phyloP scores from a whole-genome alignment of 2,329 filamentous ascomycete species.

The Fusarium falciforme region DNA sequence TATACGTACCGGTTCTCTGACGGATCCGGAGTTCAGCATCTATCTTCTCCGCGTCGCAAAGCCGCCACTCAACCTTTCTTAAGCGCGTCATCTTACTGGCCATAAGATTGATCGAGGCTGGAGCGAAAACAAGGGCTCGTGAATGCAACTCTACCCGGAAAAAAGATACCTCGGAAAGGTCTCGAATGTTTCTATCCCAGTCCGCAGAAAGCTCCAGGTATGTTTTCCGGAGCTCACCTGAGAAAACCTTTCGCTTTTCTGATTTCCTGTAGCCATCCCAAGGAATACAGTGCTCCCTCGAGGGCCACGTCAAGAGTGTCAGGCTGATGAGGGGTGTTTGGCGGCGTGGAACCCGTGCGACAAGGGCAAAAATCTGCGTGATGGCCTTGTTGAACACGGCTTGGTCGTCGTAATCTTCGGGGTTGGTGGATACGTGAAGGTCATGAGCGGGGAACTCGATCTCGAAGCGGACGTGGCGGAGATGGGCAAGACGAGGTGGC shows the following conservation, averaged over 20 bases:
- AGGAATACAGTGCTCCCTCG: neutral
- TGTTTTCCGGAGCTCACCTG: neutral
- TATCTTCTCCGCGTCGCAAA: slow-evolving; percentile 9
- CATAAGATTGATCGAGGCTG: slow-evolving; percentile 2
- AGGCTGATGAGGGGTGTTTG: neutral
- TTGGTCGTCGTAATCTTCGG: neutral
- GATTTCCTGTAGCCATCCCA: neutral
- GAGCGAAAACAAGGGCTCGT: slow-evolving; percentile 8
- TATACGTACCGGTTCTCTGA: slow-evolving; percentile 17
- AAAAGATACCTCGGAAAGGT: neutral
- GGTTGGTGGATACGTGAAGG: neutral
- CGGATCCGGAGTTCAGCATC: neutral
- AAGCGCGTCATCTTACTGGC: slow-evolving; percentile 11
- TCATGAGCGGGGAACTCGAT: neutral
- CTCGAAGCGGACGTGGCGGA: neutral
- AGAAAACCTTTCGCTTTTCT: neutral
- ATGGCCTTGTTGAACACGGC: neutral
- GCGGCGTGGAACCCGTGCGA: neutral
- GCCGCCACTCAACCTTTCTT: neutral
- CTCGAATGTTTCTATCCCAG: neutral
- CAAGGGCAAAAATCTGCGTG: neutral
- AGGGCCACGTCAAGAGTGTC: neutral
- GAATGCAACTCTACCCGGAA: slow-evolving; percentile 12
- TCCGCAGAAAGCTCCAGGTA: neutral
- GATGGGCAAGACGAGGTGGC: neutral